Percentiles rank a stretch among this genome's conserved stretches.
phyloP scores from a whole-genome alignment of 345 rosid genomes.

The Ceriops decandra region DNA sequence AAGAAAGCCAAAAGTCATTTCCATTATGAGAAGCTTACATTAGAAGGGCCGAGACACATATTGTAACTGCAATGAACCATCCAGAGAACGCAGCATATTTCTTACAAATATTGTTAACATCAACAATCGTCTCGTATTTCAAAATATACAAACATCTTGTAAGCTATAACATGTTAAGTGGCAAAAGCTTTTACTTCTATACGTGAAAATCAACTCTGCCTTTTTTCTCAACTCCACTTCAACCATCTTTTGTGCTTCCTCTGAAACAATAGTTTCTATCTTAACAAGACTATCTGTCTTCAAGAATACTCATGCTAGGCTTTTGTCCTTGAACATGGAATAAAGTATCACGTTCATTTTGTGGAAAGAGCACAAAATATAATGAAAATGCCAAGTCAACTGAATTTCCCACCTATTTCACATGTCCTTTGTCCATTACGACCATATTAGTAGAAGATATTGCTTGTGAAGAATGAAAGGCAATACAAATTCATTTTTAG shows the following conservation, averaged over 20 bases:
- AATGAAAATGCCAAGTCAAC: constrained; percentile 48
- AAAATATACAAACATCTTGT: neutral
- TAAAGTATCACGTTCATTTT: constrained; percentile 45
- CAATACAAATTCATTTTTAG: constrained; percentile 4
- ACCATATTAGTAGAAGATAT: constrained; percentile 70
- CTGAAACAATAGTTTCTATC: constrained; percentile 29
- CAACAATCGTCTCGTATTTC: neutral
- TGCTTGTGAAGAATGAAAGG: constrained; percentile 49
- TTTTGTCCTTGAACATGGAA: constrained; percentile 26
- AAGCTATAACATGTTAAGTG: neutral
- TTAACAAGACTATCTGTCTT: constrained; percentile 25
- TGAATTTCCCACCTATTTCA: constrained; percentile 73
- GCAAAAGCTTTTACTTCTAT: constrained; percentile 56
- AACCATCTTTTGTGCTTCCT: constrained; percentile 47
- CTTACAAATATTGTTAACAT: constrained; percentile 37
- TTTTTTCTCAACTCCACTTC: constrained; percentile 72
- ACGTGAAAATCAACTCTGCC: constrained; percentile 74
- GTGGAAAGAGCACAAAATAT: constrained; percentile 40
- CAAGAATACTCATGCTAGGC: constrained; percentile 18
- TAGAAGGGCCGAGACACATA: constrained; percentile 66
- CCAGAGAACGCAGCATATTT: constrained; percentile 76
- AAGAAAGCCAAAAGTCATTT: constrained; percentile 92
- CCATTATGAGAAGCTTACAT: constrained; percentile 98
- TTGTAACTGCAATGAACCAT: constrained; percentile 56
- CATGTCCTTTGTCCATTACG: constrained; percentile 73